Evolutionary conservation across 352 stramenopile species (phyloP).

Genomic region (Globisporangium recalcitrans): DNA sequence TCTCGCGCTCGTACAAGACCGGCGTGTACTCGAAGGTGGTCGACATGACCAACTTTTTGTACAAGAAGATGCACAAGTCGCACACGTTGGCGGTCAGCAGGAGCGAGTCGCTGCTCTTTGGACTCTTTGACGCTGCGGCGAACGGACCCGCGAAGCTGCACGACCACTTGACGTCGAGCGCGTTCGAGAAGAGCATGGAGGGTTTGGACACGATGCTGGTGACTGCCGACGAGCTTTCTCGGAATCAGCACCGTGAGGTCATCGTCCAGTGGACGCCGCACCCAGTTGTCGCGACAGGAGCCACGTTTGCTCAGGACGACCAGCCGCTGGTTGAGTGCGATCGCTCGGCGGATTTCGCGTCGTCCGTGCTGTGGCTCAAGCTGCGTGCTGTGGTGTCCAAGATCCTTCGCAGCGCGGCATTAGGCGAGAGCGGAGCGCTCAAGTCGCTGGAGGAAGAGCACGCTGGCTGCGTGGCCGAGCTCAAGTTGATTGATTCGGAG

Average conservation of each 20-base stretch:
- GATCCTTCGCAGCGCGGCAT: slow-evolving; percentile 35
- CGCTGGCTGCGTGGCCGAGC: slow-evolving; percentile 11
- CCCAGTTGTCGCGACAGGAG: slow-evolving; percentile 26
- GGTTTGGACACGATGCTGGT: slow-evolving; percentile 40
- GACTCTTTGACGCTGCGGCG: slow-evolving; percentile 45
- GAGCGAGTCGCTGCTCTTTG: slow-evolving; percentile 52
- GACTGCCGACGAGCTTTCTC: slow-evolving; percentile 29
- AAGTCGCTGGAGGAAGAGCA: slow-evolving; percentile 31
- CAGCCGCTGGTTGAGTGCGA: slow-evolving; percentile 56
- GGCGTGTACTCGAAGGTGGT: slow-evolving; percentile 82
- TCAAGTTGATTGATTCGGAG: slow-evolving; percentile 13
- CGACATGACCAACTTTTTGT: slow-evolving; percentile 77
- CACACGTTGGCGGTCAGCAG: slow-evolving; percentile 66
- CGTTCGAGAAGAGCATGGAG: slow-evolving; percentile 33
- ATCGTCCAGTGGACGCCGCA: slow-evolving; percentile 61
- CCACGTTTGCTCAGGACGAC: slow-evolving; percentile 38
- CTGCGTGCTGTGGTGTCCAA: slow-evolving; percentile 48
- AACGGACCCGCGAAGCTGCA: slow-evolving; percentile 37
- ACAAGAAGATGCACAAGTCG: slow-evolving; percentile 69
- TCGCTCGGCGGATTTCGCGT: slow-evolving; percentile 42
- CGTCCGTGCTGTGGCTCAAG: slow-evolving; percentile 59
- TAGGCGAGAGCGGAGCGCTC: slow-evolving; percentile 25
- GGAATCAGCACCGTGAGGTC: slow-evolving; percentile 81
- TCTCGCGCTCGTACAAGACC: slow-evolving; percentile 68
- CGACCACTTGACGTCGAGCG: slow-evolving; percentile 37